Base-by-base conservation (phyloP, 345 rosid species). In the Hibiscus mutabilis region DNA sequence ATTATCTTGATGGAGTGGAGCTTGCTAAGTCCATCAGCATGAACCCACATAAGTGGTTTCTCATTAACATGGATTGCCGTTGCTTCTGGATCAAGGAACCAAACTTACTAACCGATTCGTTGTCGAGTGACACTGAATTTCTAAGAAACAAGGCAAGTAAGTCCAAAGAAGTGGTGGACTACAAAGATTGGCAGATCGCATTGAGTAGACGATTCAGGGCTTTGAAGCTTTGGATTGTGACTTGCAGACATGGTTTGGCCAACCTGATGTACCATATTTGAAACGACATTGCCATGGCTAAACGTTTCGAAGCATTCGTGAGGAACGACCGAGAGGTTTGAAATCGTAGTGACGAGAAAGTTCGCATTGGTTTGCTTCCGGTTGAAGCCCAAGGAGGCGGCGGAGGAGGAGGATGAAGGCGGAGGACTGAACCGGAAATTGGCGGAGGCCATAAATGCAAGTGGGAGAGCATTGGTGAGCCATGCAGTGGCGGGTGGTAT, bases 31-130 rank as follows among this genome's bases (percentile, higher is more conserved):
- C 89, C 2, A 35, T 82, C 24, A 82, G 85, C 42, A 35, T 83
- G 19, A 82, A 78, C 21, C 75, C 87, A 1, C 86, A 82, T 51
- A 84, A 84, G 42, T 86, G 89, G 89, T 77, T 83, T 1, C 85
- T 86, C 56, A 79, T 71, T 18, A 80, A 75, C 66, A 12, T 84
- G 55, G 87, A 86, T 18, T 84, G 86, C 2, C 80, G 86, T 16
- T 82, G 86, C 69, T 21, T 82, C 27, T 84, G 87, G 89, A 73
- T 83, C 15, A 82, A 77, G 66, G 56, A 60, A 5, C 80, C 86
- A 0, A 67, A 33, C 3, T 14, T 31, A 3, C 62, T 83, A 14
- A 66, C 76, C 29, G 59, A 71, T 14, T 77, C 85, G 15, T 60
- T 85, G 78, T 74, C 76, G 16, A 83, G 79, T 2, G 61, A 74